Conservation (phyloP, 1,284 basidiomycete genomes). For the Fistulina hepatica region DNA sequence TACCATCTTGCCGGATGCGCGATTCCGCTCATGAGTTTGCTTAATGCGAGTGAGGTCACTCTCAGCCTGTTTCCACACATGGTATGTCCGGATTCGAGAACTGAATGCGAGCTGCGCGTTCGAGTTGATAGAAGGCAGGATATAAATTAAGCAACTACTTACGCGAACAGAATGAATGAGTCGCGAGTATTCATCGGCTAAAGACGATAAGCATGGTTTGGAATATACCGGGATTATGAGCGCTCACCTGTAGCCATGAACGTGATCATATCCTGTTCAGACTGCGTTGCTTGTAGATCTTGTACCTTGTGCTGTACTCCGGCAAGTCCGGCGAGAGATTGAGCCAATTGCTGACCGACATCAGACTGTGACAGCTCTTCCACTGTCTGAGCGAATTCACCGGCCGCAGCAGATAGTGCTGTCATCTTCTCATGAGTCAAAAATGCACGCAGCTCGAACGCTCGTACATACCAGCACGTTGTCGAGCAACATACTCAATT, state of each 20-base stretch:
- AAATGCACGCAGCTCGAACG: not conserved
- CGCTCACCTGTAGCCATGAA: slow-evolving; percentile 61
- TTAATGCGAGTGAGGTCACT: slow-evolving; percentile 65
- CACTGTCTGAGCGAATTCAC: slow-evolving; percentile 65
- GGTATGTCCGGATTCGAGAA: slow-evolving; percentile 76
- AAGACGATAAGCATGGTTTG: slow-evolving; percentile 4
- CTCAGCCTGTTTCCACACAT: slow-evolving; percentile 72
- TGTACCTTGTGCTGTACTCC: slow-evolving; percentile 66
- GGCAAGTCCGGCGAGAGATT: slow-evolving; percentile 55
- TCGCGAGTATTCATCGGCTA: slow-evolving; percentile 85
- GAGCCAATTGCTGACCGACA: slow-evolving; percentile 61
- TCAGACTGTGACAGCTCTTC: slow-evolving; percentile 63
- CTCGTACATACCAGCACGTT: slow-evolving; percentile 51
- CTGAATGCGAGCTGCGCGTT: slow-evolving; percentile 64
- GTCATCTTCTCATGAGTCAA: slow-evolving; percentile 3
- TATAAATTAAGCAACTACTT: slow-evolving; percentile 20
- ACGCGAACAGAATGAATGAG: slow-evolving; percentile 86
- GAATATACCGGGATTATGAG: slow-evolving; percentile 2
- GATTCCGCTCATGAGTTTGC: slow-evolving; percentile 70
- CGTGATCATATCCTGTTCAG: slow-evolving; percentile 69
- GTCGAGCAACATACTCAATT: slow-evolving; percentile 73
- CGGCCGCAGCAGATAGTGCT: slow-evolving; percentile 60
- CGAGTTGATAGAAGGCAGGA: slow-evolving; percentile 3
- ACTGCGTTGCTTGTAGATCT: slow-evolving; percentile 59
- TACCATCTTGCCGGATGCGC: slow-evolving; percentile 59